Conservation (phyloP, 1,284 basidiomycete species). For the Agroathelia rolfsii region DNA sequence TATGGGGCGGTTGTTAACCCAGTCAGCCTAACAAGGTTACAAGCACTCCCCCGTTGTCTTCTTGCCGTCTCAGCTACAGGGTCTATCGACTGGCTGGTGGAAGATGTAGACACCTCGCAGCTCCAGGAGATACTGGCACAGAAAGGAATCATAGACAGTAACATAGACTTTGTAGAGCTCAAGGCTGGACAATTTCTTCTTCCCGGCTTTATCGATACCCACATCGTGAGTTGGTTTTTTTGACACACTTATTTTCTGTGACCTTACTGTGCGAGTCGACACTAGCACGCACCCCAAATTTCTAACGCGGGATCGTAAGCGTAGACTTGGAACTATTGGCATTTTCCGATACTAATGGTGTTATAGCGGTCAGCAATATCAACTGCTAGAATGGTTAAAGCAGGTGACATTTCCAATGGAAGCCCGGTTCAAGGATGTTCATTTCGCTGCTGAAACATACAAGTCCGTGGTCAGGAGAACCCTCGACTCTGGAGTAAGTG, state of each 20-base stretch:
- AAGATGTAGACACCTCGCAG: slow-evolving; percentile 29
- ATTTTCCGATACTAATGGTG: slow-evolving; percentile 2
- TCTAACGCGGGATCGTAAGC: slow-evolving; percentile 74
- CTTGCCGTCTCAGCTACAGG: slow-evolving; percentile 38
- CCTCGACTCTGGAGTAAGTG: slow-evolving; percentile 67
- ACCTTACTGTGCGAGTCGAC: slow-evolving; percentile 4
- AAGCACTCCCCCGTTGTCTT: slow-evolving; percentile 35
- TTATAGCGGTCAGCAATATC: slow-evolving; percentile 63
- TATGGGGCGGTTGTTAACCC: slow-evolving; percentile 54
- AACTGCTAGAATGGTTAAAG: slow-evolving; percentile 89
- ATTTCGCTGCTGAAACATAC: slow-evolving; percentile 70
- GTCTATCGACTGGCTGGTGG: slow-evolving; percentile 44
- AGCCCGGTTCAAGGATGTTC: slow-evolving; percentile 61
- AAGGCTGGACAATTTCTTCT: slow-evolving; percentile 71
- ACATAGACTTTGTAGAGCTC: slow-evolving; percentile 36
- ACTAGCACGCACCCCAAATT: slow-evolving; percentile 79
- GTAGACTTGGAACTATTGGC: neutral
- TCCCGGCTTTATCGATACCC: slow-evolving; percentile 68
- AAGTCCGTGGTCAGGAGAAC: slow-evolving; percentile 64
- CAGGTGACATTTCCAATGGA: slow-evolving; percentile 88
- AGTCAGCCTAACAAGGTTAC: slow-evolving; percentile 31
- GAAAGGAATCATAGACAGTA: slow-evolving; percentile 20
- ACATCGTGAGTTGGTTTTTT: slow-evolving; percentile 40
- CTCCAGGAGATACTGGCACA: slow-evolving; percentile 25
- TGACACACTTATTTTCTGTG: slow-evolving; percentile 21